Evolutionary conservation across 257 asterid genomes (phyloP), one percentile per base, ranked within the genome.

Genomic region (Paulownia fortunei): DNA sequence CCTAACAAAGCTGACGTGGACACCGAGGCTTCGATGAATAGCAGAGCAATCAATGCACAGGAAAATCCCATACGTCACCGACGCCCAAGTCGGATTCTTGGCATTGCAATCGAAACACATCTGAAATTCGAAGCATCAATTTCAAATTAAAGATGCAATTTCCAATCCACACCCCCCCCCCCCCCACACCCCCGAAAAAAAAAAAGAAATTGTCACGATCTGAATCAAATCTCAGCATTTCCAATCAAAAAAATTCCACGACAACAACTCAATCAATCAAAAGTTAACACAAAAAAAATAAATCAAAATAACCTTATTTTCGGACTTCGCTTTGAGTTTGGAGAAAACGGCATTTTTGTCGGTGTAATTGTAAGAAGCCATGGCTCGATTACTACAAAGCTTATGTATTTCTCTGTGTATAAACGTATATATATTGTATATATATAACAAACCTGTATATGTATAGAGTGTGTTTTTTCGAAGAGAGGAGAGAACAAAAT

Each of bases 61-160:
- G 69, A 90, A 90, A 80, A 90, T 88, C 82, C 95, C 95, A 74
- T 86, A 90, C 15, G 92, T 82, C 69, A 90, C 95, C 24, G 95
- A 90, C 52, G 95, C 91, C 95, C 95, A 90, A 2, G 90, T 85
- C 19, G 95, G 95, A 80, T 85, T 90, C 85, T 73, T 90, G 19
- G 95, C 90, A 72, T 90, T 90, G 84, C 95, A 90, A 82, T 90
- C 95, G 69, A 90, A 88, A 77, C 95, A 90, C 90, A 88, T 86
- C 95, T 90, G 82, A 5, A 30, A 74, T 37, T 32, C 7, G 0
- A 37, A 30, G 11, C 37, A 55, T 15, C 1, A 23, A 23, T 58
- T 24, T 24, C 15, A 39, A 73, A 41, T 6, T n/a, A 42, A 21
- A 81, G 4, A 41, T 64, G 15, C 19, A 52, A 41, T 54, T 21